Evolutionary conservation across 148 eudicot genomes (phyloP).

Genomic region (Cornus florida): DNA sequence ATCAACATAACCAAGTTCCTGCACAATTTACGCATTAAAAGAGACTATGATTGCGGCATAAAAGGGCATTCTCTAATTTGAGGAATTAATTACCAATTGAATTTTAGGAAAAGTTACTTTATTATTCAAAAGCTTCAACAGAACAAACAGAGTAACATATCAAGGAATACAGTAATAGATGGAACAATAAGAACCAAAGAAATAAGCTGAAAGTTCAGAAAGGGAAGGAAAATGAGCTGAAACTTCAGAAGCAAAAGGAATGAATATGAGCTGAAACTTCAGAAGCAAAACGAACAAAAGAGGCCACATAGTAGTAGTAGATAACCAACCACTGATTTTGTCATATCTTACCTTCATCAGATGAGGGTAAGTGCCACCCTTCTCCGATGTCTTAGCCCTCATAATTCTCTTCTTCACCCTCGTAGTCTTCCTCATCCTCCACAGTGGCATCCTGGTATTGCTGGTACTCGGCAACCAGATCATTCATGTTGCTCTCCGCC

Average conservation of each 20-base stretch:
- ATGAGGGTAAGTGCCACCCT: background rate
- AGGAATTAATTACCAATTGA: too few species aligned
- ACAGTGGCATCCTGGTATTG: constrained; percentile 83
- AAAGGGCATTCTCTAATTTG: too few species aligned
- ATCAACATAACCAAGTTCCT: too few species aligned
- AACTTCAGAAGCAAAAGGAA: too few species aligned
- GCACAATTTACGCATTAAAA: too few species aligned
- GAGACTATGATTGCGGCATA: too few species aligned
- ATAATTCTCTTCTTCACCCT: constrained; percentile 45
- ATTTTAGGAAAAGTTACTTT: too few species aligned
- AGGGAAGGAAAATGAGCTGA: background rate
- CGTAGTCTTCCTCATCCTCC: constrained; percentile 62
- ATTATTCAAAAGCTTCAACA: background rate
- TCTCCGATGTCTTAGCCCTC: constrained; percentile 20
- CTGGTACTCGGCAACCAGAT: constrained; percentile 81
- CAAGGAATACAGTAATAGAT: too few species aligned
- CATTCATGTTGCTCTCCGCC: constrained; percentile 88
- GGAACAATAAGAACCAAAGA: background rate
- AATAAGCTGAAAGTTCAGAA: background rate
- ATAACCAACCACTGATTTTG: background rate
- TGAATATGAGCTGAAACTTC: background rate
- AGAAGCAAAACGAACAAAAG: background rate
- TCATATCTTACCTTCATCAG: background rate
- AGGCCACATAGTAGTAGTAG: background rate
- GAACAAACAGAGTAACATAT: background rate